Conservation (phyloP, 345 rosid genomes). For the Linum tenue region DNA sequence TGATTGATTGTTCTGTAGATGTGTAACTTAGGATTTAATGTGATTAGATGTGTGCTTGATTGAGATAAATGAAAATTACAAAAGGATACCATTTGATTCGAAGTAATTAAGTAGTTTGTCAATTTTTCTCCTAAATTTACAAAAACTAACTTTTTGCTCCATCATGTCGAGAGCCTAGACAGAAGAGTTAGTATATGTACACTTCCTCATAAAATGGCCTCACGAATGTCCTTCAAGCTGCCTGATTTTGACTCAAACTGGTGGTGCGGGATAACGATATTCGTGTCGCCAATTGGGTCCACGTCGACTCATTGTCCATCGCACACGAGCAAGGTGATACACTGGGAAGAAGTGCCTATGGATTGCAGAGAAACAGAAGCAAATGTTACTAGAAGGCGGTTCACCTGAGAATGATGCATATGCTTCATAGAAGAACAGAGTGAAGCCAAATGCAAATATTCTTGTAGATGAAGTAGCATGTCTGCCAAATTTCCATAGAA, state of each 20-base stretch:
- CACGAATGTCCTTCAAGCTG: slow-evolving; percentile 2
- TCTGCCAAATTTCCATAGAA: neutral
- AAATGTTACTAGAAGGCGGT: neutral
- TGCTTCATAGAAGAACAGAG: neutral
- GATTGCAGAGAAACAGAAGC: neutral
- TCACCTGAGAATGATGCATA: neutral
- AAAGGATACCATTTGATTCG: no score
- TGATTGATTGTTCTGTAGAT: no score
- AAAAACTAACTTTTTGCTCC: no score
- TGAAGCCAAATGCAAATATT: neutral
- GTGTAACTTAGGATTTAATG: no score
- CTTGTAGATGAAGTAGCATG: slow-evolving; percentile 2
- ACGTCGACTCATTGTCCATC: neutral
- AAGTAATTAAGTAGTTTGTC: no score
- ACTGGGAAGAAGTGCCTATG: neutral
- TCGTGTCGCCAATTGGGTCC: neutral
- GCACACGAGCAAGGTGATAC: neutral
- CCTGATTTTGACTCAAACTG: neutral
- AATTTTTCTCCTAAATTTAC: no score
- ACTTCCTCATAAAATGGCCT: neutral
- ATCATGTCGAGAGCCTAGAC: no score
- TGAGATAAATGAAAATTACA: no score
- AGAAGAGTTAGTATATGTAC: no score
- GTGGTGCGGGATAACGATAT: neutral
- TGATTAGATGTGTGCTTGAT: no score